Conservation (phyloP, 2,329 filamentous ascomycete species). For the Thielaviopsis euricoi region DNA sequence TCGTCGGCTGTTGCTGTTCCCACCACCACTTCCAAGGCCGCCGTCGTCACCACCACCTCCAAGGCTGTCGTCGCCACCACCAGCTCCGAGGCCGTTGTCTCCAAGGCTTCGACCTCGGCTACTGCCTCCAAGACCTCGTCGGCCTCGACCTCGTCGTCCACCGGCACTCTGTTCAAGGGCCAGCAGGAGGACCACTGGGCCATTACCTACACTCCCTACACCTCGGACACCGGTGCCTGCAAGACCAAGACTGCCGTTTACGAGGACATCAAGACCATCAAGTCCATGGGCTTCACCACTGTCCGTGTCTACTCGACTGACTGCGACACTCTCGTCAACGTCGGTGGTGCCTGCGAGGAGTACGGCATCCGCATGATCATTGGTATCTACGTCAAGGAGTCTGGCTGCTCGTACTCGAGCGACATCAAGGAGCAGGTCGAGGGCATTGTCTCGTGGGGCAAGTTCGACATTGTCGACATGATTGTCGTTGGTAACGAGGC, state of each 20-base stretch:
- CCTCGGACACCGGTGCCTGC: constrained; percentile 39
- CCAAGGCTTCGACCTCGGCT: constrained; percentile 9
- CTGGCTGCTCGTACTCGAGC: constrained; percentile 41
- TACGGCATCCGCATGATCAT: constrained; percentile 65
- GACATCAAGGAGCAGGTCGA: constrained; percentile 58
- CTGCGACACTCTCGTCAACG: constrained; percentile 63
- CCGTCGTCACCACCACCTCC: neutral
- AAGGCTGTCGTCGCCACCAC: neutral
- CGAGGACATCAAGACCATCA: constrained; percentile 44
- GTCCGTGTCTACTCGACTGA: constrained; percentile 85
- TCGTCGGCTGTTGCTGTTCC: constrained; percentile 15
- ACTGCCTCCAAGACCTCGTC: constrained; percentile 15
- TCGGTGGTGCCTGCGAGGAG: constrained; percentile 51
- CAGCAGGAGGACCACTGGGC: constrained; percentile 43
- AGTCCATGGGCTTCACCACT: constrained; percentile 47
- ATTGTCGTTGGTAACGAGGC: constrained; percentile 86
- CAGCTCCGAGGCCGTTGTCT: neutral
- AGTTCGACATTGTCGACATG: constrained; percentile 63
- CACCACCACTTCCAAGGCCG: constrained; percentile 16
- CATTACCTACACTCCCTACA: constrained; percentile 70
- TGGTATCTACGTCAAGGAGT: constrained; percentile 67
- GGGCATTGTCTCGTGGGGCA: constrained; percentile 52
- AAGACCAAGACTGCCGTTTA: constrained; percentile 43
- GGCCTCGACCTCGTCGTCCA: constrained; percentile 13
- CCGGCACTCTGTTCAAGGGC: constrained; percentile 18